A percentile compares a stretch with the other conserved stretches of the same genome.
phyloP scores from a whole-genome alignment of 169 alveolate species.

The Plasmodium cynomolgi region DNA sequence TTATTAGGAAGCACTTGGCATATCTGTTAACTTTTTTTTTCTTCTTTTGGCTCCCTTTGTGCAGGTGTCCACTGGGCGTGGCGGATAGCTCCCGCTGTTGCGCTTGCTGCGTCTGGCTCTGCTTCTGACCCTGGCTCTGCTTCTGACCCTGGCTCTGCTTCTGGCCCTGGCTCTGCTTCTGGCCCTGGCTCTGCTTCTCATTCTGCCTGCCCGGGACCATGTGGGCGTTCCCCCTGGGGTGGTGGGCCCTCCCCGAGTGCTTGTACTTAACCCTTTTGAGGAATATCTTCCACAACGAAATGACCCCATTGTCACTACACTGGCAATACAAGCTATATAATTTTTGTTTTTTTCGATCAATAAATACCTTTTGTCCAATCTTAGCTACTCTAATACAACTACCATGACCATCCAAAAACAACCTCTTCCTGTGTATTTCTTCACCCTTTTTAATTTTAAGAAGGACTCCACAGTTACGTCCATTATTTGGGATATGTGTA shows the following conservation, averaged over 20 bases:
- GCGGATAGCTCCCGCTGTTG: neutral
- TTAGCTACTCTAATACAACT: conserved; percentile 68
- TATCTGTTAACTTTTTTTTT: conserved; percentile 49
- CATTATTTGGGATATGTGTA: conserved; percentile 63
- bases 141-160: no score
- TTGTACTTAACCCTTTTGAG: conserved; percentile 19
- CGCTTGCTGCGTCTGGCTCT: no score
- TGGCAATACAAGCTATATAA: conserved; percentile 70
- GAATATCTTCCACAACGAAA: conserved; percentile 51
- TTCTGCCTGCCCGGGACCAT: neutral
- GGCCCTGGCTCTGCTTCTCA: neutral
- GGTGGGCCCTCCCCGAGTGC: neutral
- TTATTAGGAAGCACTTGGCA: conserved; percentile 62
- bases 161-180: no score
- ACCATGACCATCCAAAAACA: conserved; percentile 63
- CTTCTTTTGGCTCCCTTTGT: neutral
- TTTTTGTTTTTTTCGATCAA: conserved; percentile 29
- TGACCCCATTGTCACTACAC: conserved; percentile 70
- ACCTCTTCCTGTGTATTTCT: conserved; percentile 7
- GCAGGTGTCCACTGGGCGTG: neutral
- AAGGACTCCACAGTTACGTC: conserved; percentile 56
- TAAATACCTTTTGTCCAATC: conserved; percentile 37
- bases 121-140: no score
- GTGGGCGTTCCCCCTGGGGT: neutral
- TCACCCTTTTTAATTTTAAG: conserved; percentile 12